Conservation (phyloP, 495 filamentous ascomycete species). For the Aspergillus sparsus region DNA sequence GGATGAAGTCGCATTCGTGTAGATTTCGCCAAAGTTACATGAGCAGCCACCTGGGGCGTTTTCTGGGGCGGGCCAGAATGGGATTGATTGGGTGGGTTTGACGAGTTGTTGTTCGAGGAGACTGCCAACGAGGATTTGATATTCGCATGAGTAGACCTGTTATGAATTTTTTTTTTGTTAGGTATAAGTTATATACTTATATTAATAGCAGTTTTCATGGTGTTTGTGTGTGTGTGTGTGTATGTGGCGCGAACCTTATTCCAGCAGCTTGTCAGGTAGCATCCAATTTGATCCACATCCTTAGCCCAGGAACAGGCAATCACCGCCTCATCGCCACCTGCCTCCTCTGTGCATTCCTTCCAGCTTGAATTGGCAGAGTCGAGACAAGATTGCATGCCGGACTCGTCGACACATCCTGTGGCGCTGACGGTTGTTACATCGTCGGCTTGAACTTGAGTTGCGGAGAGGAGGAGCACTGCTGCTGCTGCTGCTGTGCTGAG, state of each 20-base stretch:
- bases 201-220: too few relatives aligned
- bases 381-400: constrained; percentile 4
- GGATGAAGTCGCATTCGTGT: not conserved
- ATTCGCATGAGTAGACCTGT: constrained; percentile 7
- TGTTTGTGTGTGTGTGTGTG: not conserved
- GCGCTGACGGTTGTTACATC: constrained; percentile 1
- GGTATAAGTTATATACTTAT: too few relatives aligned
- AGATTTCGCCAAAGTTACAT: constrained; percentile 3
- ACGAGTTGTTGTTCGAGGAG: constrained; percentile 6
- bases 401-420: not conserved
- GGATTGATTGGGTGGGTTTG: not conserved
- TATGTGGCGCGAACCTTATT: not conserved
- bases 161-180: not conserved
- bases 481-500: not conserved
- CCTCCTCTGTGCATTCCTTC: not conserved
- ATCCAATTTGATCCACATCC: constrained; percentile 2
- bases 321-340: not conserved
- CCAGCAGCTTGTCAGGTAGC: constrained; percentile 3
- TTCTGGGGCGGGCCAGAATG: constrained; percentile 1
- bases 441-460: not conserved
- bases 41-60: constrained; percentile 1
- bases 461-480: not conserved
- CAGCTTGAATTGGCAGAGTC: constrained; percentile 4
- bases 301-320: constrained; percentile 6
- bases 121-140: constrained; percentile 6